Base-by-base conservation (phyloP, 2,329 filamentous ascomycete species). In the Mycosphaerella arachidis region DNA sequence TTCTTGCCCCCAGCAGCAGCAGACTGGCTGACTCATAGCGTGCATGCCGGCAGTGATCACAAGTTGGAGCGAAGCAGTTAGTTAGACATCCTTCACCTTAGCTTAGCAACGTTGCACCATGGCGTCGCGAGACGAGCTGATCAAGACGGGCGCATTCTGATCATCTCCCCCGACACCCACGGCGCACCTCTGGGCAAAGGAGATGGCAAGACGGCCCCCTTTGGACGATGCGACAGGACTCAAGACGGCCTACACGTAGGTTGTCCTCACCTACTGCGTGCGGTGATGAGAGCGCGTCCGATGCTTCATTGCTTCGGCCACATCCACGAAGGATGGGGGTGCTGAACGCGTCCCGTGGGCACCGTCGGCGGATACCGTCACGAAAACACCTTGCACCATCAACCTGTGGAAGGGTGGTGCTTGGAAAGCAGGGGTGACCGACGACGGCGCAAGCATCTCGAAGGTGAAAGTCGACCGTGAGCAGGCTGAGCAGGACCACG, bases 311-410 rank as follows among this genome's bases (percentile, higher is more conserved):
- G 82, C 68, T 85, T 84, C 59, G 83, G 83, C 0, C 83, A 85
- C 61, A 80, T 85, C n/a, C 83, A 86, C 66, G 81, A 84, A 64
- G 79, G 76, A 0, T 87, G 84, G 82, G 82, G 86, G 85, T 2
- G 79, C 77, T 0, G 81, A 79, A 55, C 60, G 83, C 2, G 78
- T 84, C 0, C 72, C 74, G 1, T 88, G 85, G 86, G 52, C 54
- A 24, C 27, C 40, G 2, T 35, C 55, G 35, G 59, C 57, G 18
- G 59, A 58, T 24, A 20, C 20, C 18, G 55, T 58, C 29, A 50
- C 52, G 13, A 35, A 43, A n/a, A 30, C 48, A 13, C 13, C 51
- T 6, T 52, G 52, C 40, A 37, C 35, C 10, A 58, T 64, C 24
- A 20, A 37, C 6, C 35, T 55, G n/a, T 61, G 59, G 57, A 53